A percentile compares a stretch with the other conserved stretches of the same genome.
Conservation (phyloP, 83 land plant species). For the Thuja plicata region DNA sequence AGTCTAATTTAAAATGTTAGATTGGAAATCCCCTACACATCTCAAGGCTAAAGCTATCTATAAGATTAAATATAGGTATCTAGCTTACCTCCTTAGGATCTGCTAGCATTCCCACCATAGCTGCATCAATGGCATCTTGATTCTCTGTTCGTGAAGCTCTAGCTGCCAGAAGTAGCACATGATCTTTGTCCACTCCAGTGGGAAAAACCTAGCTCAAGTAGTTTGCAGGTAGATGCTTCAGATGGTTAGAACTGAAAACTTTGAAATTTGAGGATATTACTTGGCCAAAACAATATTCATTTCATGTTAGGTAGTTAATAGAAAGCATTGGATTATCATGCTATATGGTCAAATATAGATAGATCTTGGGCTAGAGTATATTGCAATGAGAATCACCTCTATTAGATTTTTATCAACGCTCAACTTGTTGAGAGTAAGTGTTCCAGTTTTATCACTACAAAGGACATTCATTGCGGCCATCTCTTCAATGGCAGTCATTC, state of each 20-base stretch:
- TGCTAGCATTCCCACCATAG: conserved; percentile 59
- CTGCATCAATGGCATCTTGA: conserved; percentile 76
- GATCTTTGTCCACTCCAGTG: conserved; percentile 45
- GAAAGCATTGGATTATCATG: too few species aligned
- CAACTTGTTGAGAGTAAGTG: conserved; percentile 50
- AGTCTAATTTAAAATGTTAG: too few species aligned
- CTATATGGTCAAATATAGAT: too few species aligned
- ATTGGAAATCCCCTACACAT: too few species aligned
- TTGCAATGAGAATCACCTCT: conserved; percentile 29
- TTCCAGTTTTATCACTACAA: conserved; percentile 61
- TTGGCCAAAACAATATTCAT: too few species aligned
- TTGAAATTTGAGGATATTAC: too few species aligned
- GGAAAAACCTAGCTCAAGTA: conserved; percentile 23
- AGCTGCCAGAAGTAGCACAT: conserved; percentile 44
- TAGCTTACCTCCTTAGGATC: conserved; percentile 63
- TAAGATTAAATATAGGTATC: too few species aligned
- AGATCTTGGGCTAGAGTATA: too few species aligned
- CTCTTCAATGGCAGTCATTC: conserved; percentile 72
- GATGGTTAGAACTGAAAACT: too few species aligned
- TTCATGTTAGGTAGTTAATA: too few species aligned
- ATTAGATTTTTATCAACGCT: conserved; percentile 42
- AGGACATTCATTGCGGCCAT: conserved; percentile 63
- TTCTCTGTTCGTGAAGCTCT: conserved; percentile 66
- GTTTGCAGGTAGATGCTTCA: too few species aligned
- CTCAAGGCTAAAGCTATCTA: too few species aligned